These are phyloP conservation scores for Colletotrichum phormii DNA, from an alignment of 2,329 filamentous ascomycete species.

Conservation along the genomic window DNA sequence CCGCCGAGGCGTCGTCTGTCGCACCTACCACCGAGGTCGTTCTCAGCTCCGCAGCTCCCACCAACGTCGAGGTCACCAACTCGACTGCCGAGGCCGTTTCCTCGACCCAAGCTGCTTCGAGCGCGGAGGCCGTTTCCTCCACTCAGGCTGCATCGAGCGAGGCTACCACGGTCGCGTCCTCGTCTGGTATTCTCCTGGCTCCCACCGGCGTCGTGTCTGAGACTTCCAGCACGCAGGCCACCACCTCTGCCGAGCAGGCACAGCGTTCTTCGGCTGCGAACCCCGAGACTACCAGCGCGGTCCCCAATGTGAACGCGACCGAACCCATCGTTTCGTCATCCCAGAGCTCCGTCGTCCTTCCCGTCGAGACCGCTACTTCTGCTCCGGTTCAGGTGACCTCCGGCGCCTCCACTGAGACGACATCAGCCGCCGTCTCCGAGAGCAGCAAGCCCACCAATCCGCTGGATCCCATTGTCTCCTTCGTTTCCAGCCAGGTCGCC, in stretches of 20 bases:
- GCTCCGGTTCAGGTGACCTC: background rate
- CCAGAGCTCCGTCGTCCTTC: conserved; percentile 15
- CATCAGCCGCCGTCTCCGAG: conserved; percentile 11
- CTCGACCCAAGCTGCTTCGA: background rate
- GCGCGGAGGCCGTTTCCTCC: background rate
- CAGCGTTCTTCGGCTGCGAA: conserved; percentile 4
- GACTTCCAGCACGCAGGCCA: conserved; percentile 13
- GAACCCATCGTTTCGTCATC: conserved; percentile 19
- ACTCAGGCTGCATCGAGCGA: background rate
- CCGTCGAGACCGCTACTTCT: conserved; percentile 7
- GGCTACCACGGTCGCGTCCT: conserved; percentile 15
- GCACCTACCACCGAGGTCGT: background rate
- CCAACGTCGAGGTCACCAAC: conserved; percentile 20
- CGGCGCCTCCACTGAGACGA: background rate
- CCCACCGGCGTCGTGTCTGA: conserved; percentile 47
- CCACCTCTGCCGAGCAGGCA: background rate
- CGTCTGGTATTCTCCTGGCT: conserved; percentile 44
- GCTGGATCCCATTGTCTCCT: conserved; percentile 32
- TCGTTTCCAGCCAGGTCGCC: conserved; percentile 26
- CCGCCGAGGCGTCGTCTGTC: background rate
- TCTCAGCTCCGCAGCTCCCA: conserved; percentile 13
- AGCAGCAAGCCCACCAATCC: conserved; percentile 22
- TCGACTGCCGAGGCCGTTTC: conserved; percentile 1
- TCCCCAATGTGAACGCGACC: conserved; percentile 30
- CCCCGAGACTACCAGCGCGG: background rate